A percentile compares a stretch with the other conserved stretches of the same genome.
Conservation (phyloP, 192 early-diverging fungal species). For the Dissophora globulifera region DNA sequence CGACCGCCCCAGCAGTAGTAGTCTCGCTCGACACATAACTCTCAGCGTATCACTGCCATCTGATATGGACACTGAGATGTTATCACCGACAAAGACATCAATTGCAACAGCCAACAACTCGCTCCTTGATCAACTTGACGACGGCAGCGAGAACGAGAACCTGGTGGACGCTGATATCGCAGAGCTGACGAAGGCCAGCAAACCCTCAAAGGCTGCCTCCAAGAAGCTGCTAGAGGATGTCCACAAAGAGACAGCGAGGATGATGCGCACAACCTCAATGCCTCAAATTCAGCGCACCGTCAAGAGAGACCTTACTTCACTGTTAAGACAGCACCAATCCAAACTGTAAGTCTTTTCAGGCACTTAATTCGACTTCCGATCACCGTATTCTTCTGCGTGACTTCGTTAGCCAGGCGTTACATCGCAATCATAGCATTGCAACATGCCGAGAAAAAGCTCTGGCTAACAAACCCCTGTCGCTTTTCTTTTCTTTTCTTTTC, state of each 20-base stretch:
- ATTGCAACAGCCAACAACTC: neutral
- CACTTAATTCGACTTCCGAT: too few relatives aligned
- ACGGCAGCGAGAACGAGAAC: too few relatives aligned
- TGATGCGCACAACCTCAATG: neutral
- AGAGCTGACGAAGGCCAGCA: neutral
- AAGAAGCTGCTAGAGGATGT: neutral
- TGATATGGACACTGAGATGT: slow-evolving; percentile 1
- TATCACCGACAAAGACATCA: neutral
- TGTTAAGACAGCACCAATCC: slow-evolving; percentile 7
- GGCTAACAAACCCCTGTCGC: too few relatives aligned
- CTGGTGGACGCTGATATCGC: too few relatives aligned
- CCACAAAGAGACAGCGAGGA: slow-evolving; percentile 1
- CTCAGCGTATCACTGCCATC: slow-evolving; percentile 7
- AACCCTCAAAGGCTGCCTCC: neutral
- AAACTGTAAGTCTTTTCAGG: slow-evolving; percentile 10
- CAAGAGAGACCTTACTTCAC: neutral
- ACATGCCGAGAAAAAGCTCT: too few relatives aligned
- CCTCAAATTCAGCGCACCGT: neutral
- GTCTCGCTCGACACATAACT: neutral
- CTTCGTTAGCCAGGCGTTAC: too few relatives aligned
- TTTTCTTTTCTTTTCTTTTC: too few relatives aligned
- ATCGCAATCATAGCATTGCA: neutral
- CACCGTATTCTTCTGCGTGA: too few relatives aligned
- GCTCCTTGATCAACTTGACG: neutral
- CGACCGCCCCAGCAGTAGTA: neutral